Evolutionary conservation across 768 basidiomycete genomes (phyloP).

Genomic region (Boletellus sp.): DNA sequence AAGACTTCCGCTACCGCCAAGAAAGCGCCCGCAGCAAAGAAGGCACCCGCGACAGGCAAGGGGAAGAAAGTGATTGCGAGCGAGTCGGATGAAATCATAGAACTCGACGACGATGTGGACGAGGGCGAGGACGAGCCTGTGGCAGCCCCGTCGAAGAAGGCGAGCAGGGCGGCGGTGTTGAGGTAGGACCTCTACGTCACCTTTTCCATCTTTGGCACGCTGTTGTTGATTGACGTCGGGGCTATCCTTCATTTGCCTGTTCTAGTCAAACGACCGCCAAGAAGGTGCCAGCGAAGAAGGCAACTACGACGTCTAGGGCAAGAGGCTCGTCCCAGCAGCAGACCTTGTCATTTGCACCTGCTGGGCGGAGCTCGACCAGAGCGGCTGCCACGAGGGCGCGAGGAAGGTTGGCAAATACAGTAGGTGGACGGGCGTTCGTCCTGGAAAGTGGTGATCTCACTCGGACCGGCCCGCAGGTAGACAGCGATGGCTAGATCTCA

Average conservation of each 20-base stretch:
- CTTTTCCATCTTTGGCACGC: not conserved
- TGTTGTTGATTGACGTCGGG: slow-evolving; percentile 10
- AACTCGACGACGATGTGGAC: slow-evolving; percentile 53
- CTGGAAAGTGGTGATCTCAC: not conserved
- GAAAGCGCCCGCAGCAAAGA: slow-evolving; percentile 43
- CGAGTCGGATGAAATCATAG: slow-evolving; percentile 51
- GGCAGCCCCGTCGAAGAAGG: slow-evolving; percentile 49
- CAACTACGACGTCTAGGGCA: slow-evolving; percentile 32
- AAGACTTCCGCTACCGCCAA: slow-evolving; percentile 13
- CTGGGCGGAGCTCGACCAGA: slow-evolving; percentile 52
- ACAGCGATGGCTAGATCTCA: slow-evolving; percentile 27
- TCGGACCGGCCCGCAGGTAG: slow-evolving; percentile 11
- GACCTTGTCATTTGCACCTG: slow-evolving; percentile 62
- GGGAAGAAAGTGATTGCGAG: slow-evolving; percentile 53
- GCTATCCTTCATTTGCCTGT: not conserved
- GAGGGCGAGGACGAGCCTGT: slow-evolving; percentile 47
- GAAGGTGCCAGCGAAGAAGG: slow-evolving; percentile 53
- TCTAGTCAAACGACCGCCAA: slow-evolving; percentile 39
- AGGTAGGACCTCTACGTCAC: slow-evolving; percentile 38
- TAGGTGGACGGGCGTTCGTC: slow-evolving; percentile 21
- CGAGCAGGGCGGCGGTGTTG: slow-evolving; percentile 60
- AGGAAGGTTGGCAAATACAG: slow-evolving; percentile 51
- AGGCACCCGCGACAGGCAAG: slow-evolving; percentile 45
- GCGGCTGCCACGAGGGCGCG: slow-evolving; percentile 69
- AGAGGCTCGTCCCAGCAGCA: slow-evolving; percentile 35